Evolutionary conservation across 2,329 filamentous ascomycete species (phyloP), one percentile per base, ranked within the genome.

Genomic region (Aspergillus viridinutans): DNA sequence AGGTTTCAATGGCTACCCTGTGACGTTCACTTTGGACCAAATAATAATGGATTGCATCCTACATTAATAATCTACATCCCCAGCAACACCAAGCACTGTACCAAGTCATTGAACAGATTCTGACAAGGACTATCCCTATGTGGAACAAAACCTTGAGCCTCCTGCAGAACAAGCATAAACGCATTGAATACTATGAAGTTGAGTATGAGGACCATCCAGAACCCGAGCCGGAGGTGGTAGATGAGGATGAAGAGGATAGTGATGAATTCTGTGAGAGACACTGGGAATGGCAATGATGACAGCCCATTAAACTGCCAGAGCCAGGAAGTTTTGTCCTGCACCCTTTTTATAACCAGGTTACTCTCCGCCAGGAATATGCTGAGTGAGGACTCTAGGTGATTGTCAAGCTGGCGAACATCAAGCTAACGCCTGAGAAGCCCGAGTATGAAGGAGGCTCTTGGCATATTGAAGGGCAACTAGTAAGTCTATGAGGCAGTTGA

Each of bases 381-480:
- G 60, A 74, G 1, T 61, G 65, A 5, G 78, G 80, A 0, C 54
- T 71, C 9, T 67, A 71, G 40, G 57, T 71, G 38, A 87, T 89
- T 38, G 81, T 88, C 52, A 88, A 88, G 66, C 76, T 89, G 63
- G 82, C 83, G 0, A 82, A 79, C 48, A 85, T 88, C 54, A 77
- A 86, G 48, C 74, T 88, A 0, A 84, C 80, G 0, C 85, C 85
- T 0, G 80, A 83, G 28, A 81, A 83, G 7, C 82, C 85, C 0
- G 65, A 70, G 0, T 88, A 86, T 59, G 69, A 71, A 0, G 82
- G 81, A 5, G 70, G 69, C 20, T 61, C 57, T 4, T 73, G 72
- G 71, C 67, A 74, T 57, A 61, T 83, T 6, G 82, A 84, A 60
- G 82, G 82, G 8, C 60, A 61, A 52, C 52, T 72, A 61, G 66